These are phyloP conservation scores for Scytalidium lignicola DNA, from an alignment of 2,329 filamentous ascomycete species.

Conservation along the genomic window DNA sequence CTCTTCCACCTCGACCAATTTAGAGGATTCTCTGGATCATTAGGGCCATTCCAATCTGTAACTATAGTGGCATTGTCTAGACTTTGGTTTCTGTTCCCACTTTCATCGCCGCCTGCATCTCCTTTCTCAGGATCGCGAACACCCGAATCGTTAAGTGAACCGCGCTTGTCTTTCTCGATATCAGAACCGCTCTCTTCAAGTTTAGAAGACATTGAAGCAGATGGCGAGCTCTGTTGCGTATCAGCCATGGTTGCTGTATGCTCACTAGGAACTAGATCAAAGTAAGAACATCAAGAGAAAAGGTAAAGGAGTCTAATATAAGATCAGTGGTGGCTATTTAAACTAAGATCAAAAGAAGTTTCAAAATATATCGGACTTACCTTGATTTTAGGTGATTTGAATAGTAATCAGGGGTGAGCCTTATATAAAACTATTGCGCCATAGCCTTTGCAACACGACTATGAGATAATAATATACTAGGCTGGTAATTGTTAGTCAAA, in stretches of 20 bases:
- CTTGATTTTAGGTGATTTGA: no score
- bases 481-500: no score
- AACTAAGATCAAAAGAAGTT: no score
- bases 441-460: no score
- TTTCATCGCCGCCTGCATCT: neutral
- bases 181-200: neutral
- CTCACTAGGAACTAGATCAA: no score
- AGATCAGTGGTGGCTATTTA: no score
- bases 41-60: conserved; percentile 15
- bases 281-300: no score
- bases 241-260: neutral
- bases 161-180: neutral
- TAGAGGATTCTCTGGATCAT: conserved; percentile 21
- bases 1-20: conserved; percentile 20
- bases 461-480: no score
- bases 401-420: no score
- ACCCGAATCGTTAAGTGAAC: neutral
- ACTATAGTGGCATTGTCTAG: neutral
- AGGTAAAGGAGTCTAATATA: no score
- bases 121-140: neutral
- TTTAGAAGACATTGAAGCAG: neutral
- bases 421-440: no score
- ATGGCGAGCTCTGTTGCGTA: neutral
- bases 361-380: no score
- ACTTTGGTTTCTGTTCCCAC: neutral